These are phyloP conservation scores for Pyricularia sp. DNA, from an alignment of 2,329 filamentous ascomycete species.

Conservation along the genomic window DNA sequence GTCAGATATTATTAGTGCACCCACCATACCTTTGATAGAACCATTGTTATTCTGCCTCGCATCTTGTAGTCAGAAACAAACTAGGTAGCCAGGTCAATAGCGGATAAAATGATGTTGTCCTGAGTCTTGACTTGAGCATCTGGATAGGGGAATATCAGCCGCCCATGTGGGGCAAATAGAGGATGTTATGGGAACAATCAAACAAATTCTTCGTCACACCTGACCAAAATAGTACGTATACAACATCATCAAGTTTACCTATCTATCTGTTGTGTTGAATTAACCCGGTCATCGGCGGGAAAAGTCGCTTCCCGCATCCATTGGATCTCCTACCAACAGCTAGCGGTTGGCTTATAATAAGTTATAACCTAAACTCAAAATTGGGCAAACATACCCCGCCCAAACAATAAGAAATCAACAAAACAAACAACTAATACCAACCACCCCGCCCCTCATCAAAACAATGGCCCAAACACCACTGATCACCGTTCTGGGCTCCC, in stretches of 20 bases:
- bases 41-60: not conserved
- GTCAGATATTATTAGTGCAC: not conserved
- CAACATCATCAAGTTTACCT: not conserved
- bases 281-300: not conserved
- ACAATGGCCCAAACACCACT: constrained; percentile 16
- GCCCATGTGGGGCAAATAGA: not conserved
- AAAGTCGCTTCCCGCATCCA: not conserved
- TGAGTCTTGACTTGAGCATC: not conserved
- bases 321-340: not conserved
- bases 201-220: not conserved
- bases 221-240: not conserved
- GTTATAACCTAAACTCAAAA: not conserved
- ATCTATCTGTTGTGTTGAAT: not conserved
- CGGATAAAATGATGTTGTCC: not conserved
- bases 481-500: constrained; percentile 80
- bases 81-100: not conserved
- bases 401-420: not conserved
- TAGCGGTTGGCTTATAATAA: not conserved
- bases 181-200: not conserved
- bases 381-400: not conserved
- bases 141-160: not conserved
- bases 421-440: not conserved
- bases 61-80: not conserved
- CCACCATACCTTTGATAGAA: not conserved
- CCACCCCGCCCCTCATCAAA: not conserved